Base-by-base conservation (phyloP, 2,329 filamentous ascomycete genomes). In the Neopestalotiopsis sp. region DNA sequence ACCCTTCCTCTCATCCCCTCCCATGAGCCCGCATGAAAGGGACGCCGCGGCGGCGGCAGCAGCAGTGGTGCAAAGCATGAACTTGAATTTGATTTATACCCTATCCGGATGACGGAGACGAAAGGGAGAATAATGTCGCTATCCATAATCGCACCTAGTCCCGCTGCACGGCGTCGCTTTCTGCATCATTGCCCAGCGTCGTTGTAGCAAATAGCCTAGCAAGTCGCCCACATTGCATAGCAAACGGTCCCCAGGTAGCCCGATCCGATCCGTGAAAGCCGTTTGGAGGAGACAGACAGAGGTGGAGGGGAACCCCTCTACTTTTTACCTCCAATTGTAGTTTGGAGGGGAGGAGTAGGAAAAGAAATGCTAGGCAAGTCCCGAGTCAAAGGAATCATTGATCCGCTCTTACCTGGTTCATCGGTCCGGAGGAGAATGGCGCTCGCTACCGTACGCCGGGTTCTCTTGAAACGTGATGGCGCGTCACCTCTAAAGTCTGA, bases 391-490 rank as follows among this genome's bases (percentile, higher is more conserved):
- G 57, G 30, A 34, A n/a, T 64, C 17, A 28, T 49, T 20, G 61
- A 24, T 28, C 28, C 34, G 38, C 34, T 17, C 59, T 32, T 58
- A 40, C 63, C 63, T 20, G 63, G 63, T 56, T 56, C 5, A 28
- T 66, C 49, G 20, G 13, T 49, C 49, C 42, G 63, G 56, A 57
- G 63, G 56, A 20, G 63, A 34, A 53, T 53, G 45, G 9, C 20
- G 49, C 20, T 20, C 14, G 20, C n/a, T 5, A 13, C 20, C 20
- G 34, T 38, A 49, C 38, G n/a, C 24, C 24, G 24, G 24, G 24
- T 28, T n/a, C 40, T 34, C 59, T 62, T 62, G 59, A 62, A 62
- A 40, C 59, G 59, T 34, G 30, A 62, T 38, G 59, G 59, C 59
- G 59, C 59, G 59, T 62, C 32, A 62, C 28, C 30, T 62, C 32